These are phyloP conservation scores for Xerocomus potaroensis DNA, from an alignment of 768 basidiomycete species.

Conservation along the genomic window DNA sequence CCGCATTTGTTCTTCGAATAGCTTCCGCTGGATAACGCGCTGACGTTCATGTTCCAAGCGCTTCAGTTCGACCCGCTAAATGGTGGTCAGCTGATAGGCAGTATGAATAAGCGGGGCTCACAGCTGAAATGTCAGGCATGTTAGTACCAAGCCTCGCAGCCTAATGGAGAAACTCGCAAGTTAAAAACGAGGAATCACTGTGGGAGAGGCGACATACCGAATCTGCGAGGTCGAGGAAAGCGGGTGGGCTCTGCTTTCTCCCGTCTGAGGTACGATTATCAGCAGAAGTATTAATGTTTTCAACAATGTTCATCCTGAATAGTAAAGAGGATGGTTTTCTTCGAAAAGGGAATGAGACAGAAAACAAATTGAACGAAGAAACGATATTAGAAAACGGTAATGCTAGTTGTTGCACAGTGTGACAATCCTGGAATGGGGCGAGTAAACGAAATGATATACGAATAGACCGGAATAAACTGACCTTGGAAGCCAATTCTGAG, in stretches of 20 bases:
- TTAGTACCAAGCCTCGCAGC: constrained; percentile 81
- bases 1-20: constrained; percentile 97
- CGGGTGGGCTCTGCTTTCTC: constrained; percentile 83
- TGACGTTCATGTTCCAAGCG: constrained; percentile 84
- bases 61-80: constrained; percentile 83
- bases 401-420: constrained; percentile 68
- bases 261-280: constrained; percentile 69
- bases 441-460: constrained; percentile 23
- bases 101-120: constrained; percentile 38
- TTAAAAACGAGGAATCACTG: constrained; percentile 5
- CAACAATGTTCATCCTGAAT: constrained; percentile 64
- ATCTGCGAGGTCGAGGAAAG: constrained; percentile 91
- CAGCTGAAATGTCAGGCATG: constrained; percentile 82
- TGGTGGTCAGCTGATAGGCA: constrained; percentile 2
- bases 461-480: constrained; percentile 15
- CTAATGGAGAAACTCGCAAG: constrained; percentile 33
- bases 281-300: constrained; percentile 68
- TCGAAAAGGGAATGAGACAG: constrained; percentile 45
- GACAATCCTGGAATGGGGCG: constrained; percentile 43
- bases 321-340: constrained; percentile 47
- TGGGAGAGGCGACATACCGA: constrained; percentile 57
- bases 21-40: constrained; percentile 76
- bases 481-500: constrained; percentile 74
- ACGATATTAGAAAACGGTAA: constrained; percentile 49
- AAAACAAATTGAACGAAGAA: constrained; percentile 47